Conservation (phyloP, 2,329 filamentous ascomycete species). For the Phyllosticta capitalensis region DNA sequence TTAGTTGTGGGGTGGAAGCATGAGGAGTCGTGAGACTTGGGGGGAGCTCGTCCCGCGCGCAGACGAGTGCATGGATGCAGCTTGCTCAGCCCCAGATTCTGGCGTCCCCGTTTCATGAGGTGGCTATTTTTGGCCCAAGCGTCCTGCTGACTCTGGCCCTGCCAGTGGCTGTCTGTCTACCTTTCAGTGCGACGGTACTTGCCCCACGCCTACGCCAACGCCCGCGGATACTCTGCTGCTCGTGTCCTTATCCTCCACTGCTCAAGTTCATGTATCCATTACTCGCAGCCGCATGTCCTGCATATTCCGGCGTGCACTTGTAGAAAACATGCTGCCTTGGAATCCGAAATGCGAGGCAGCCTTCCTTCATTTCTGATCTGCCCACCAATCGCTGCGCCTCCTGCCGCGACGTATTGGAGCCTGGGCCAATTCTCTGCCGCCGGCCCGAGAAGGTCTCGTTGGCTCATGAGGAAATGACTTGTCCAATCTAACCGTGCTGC, state of each 20-base stretch:
- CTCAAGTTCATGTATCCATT: not conserved
- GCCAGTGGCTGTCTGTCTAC: not conserved
- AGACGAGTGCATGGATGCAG: conserved; percentile 7
- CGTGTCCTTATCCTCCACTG: not conserved
- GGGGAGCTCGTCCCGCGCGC: conserved; percentile 8
- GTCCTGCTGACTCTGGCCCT: conserved; percentile 7
- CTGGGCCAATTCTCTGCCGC: not conserved
- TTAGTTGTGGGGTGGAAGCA: not conserved
- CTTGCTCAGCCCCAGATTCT: conserved; percentile 12
- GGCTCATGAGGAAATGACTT: not conserved
- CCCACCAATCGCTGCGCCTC: not conserved
- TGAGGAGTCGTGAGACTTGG: conserved; percentile 9
- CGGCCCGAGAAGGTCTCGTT: not conserved
- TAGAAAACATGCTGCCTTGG: not conserved
- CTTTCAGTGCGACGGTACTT: not conserved
- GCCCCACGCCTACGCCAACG: not conserved
- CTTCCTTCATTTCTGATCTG: not conserved
- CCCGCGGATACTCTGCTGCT: too few relatives aligned
- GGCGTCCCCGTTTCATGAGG: conserved; percentile 7
- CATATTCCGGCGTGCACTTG: not conserved
- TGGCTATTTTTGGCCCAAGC: conserved; percentile 12
- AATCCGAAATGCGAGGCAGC: not conserved
- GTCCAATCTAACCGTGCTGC: not conserved
- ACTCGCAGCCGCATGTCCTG: not conserved
- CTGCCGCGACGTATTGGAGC: not conserved